Percentiles rank a stretch among this genome's conserved stretches.
These are phyloP conservation scores for Clarireedia hainanense DNA, from an alignment of 2,329 filamentous ascomycete genomes.

Conservation along the genomic window DNA sequence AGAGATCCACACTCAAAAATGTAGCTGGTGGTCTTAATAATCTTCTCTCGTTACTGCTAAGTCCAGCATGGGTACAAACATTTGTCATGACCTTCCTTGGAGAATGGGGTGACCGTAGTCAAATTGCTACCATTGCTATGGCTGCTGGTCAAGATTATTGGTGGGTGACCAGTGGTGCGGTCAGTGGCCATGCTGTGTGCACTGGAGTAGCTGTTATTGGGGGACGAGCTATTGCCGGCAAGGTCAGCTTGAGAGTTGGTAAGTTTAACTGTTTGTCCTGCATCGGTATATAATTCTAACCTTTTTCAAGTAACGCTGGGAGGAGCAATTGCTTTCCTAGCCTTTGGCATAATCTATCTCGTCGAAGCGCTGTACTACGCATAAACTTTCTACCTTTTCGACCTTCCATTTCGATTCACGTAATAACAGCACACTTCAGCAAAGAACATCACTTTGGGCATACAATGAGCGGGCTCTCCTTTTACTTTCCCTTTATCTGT, in stretches of 20 bases:
- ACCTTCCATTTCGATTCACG: not conserved
- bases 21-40: conserved; percentile 67
- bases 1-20: conserved; percentile 36
- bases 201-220: conserved; percentile 88
- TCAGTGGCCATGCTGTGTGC: conserved; percentile 80
- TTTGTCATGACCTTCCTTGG: conserved; percentile 99
- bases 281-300: conserved; percentile 15
- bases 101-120: conserved; percentile 95
- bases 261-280: conserved; percentile 37
- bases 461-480: not conserved
- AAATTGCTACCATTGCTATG: conserved; percentile 99
- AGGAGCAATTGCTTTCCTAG: conserved; percentile 79
- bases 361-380: conserved; percentile 65
- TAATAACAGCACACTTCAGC: not conserved
- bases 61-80: conserved; percentile 96
- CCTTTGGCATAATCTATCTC: conserved; percentile 88
- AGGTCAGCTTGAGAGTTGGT: conserved; percentile 93
- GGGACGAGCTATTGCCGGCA: conserved; percentile 84
- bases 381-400: conserved; percentile 9
- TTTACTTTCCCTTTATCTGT: not conserved
- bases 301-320: conserved; percentile 72
- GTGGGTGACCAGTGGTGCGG: conserved; percentile 91
- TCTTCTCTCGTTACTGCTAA: conserved; percentile 77
- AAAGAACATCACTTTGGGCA: not conserved
- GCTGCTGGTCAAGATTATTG: conserved; percentile 97